Evolutionary conservation across 805 yeast genomes (phyloP), one percentile per base, ranked within the genome.

Genomic region (Nakazawaea populi): DNA sequence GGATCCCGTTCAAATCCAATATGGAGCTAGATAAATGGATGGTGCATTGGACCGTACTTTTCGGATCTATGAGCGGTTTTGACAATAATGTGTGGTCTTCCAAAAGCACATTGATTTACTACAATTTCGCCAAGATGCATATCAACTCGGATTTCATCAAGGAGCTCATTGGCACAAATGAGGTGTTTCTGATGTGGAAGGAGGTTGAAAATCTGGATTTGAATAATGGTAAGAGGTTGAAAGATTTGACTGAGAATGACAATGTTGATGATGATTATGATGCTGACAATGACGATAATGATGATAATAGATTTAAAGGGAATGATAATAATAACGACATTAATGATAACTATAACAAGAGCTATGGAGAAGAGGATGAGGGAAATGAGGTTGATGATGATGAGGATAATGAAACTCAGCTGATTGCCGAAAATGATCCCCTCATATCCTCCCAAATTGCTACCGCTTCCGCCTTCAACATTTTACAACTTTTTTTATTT

Each of bases 71-170:
- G 45, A 74, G 73, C 46, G 53, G 53, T n/a, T 51, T 51, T 24
- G 66, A 66, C 31, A 60, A 62, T 45, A 78, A 82, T 38, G 65
- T 74, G 0, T 84, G 90, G 90, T 79, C 86, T 8, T 76, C 86
- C 1, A 84, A 84, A 58, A 81, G 87, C 1, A 83, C 89, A 0
- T 68, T 84, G 52, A 78, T 84, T 42, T 85, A 84, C 60, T 84
- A 84, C 59, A 83, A 84, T 59, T 84, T 83, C 70, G 90, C 90
- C 35, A 81, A 83, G 58, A 81, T 84, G 86, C 85, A 83, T 60
- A 79, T 84, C 34, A 84, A 84, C 60, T 81, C 78, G 14, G 51
- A 47, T n/a, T 53, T 49, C 70, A 7, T 57, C 69, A 4, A 76
- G 78, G 3, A 77, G 78, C 6, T 61, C 81, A 35, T 69, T 68